Evolutionary conservation across 176 grass and related monocot species (phyloP), one percentile per base, ranked within the genome.

Genomic region (Carex kokanica): DNA sequence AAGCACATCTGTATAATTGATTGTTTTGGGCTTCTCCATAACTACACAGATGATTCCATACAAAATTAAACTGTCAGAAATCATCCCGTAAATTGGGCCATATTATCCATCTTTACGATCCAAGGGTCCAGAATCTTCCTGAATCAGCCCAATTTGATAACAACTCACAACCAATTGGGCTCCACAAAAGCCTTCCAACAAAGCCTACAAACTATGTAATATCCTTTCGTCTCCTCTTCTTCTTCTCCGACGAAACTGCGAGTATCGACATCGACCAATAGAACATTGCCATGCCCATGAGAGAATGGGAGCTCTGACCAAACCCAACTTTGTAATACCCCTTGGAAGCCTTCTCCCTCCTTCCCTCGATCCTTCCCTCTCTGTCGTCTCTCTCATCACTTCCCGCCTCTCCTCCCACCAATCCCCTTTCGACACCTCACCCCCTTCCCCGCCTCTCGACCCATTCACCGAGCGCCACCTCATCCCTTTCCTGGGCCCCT

Each of bases 401-500:
- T 67, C 79, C 84, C 88, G 87, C 59, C 88, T 94, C 67, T 89
- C 91, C 43, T 69, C 82, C 21, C 69, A 20, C 13, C 18, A 45
- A 0, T 78, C 75, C 13, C 21, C 23, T 14, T 51, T 10, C 25
- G 9, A 20, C 51, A 24, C 60, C 29, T 52, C 74, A n/a, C 2
- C 59, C 23, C 34, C 68, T 4, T 49, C 90, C 40, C 27, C 60
- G 0, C 73, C 65, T 1, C 62, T 96, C 85, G 5, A 87, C 54
- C 85, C 71, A 24, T 29, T 55, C 25, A 12, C 23, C 4, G 84
- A 86, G 66, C 45, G 82, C 81, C 74, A 84, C 64, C 92, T 94
- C 56, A 84, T 94, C 55, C 95, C 90, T 3, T 94, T 82, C 86
- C 87, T 98, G 27, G 90, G 92, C 47, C 84, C 78, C 78, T 47